A percentile compares a stretch with the other conserved stretches of the same genome.
These are phyloP conservation scores for Takakia lepidozioides DNA, from an alignment of 225 moss, liverwort and hornwort species.

Conservation along the genomic window DNA sequence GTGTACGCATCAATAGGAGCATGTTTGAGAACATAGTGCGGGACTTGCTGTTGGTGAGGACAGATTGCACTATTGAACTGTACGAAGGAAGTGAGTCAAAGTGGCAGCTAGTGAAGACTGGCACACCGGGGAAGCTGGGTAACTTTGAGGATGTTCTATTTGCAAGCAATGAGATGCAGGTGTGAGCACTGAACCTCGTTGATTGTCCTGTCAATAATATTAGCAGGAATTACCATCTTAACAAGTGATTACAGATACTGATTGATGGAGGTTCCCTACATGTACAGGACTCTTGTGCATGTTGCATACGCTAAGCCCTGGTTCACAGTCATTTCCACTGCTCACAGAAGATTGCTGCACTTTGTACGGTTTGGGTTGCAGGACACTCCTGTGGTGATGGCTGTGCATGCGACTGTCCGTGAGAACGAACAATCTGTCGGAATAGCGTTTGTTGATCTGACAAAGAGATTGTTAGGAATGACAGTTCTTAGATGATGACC, in stretches of 20 bases:
- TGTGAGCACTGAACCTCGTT: background rate
- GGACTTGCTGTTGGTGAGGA: conserved; percentile 75
- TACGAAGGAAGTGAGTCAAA: conserved; percentile 82
- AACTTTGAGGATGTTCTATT: conserved; percentile 91
- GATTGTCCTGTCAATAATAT: no score
- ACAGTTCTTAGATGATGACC: conserved; percentile 85
- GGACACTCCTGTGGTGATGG: conserved; percentile 89
- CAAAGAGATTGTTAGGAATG: conserved; percentile 83
- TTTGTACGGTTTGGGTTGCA: no score
- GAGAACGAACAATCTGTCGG: conserved; percentile 76
- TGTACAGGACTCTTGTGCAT: no score
- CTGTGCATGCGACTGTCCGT: conserved; percentile 52
- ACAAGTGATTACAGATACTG: no score
- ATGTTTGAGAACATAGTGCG: conserved; percentile 94
- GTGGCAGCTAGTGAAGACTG: conserved; percentile 72
- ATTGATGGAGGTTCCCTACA: no score
- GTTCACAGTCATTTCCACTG: no score
- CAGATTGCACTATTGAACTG: conserved; percentile 76
- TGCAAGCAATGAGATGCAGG: conserved; percentile 91
- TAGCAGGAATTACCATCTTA: no score
- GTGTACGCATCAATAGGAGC: conserved; percentile 69
- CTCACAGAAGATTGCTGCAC: no score
- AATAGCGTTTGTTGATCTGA: conserved; percentile 83
- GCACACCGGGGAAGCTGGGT: conserved; percentile 82
- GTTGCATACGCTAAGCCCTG: no score